Conservation (phyloP, 164 flowering plant genomes). For the Kalanchoe fedtschenkoi region DNA sequence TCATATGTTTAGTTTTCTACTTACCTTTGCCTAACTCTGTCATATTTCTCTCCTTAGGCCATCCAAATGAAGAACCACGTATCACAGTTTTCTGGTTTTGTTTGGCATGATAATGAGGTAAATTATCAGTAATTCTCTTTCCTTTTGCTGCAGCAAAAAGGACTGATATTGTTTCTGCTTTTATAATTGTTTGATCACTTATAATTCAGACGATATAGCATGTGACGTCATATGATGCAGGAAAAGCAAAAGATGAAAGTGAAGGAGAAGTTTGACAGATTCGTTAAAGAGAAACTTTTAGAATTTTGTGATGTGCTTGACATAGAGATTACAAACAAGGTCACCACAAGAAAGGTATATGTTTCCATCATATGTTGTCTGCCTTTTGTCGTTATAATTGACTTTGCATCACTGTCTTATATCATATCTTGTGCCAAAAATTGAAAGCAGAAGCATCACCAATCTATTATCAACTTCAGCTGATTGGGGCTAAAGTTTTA, state of each 20-base stretch:
- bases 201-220: background rate
- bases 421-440: background rate
- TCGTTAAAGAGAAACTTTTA: slow-evolving; percentile 58
- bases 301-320: slow-evolving; percentile 77
- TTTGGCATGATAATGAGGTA: slow-evolving; percentile 86
- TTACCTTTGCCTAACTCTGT: background rate
- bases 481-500: background rate
- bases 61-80: slow-evolving; percentile 45
- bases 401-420: background rate
- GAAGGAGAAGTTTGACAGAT: slow-evolving; percentile 78
- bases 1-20: background rate
- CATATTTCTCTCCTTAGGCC: slow-evolving; percentile 28
- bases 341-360: slow-evolving; percentile 43
- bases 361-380: too few relatives aligned
- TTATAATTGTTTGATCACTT: background rate
- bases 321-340: slow-evolving; percentile 39
- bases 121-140: too few relatives aligned
- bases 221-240: slow-evolving; percentile 20
- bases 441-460: background rate
- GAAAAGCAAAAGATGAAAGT: slow-evolving; percentile 57
- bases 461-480: background rate
- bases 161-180: background rate
- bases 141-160: background rate
- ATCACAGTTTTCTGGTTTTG: slow-evolving; percentile 72
- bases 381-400: too few relatives aligned